Conservation (phyloP, 164 flowering plant species). For the Liriodendron chinense region DNA sequence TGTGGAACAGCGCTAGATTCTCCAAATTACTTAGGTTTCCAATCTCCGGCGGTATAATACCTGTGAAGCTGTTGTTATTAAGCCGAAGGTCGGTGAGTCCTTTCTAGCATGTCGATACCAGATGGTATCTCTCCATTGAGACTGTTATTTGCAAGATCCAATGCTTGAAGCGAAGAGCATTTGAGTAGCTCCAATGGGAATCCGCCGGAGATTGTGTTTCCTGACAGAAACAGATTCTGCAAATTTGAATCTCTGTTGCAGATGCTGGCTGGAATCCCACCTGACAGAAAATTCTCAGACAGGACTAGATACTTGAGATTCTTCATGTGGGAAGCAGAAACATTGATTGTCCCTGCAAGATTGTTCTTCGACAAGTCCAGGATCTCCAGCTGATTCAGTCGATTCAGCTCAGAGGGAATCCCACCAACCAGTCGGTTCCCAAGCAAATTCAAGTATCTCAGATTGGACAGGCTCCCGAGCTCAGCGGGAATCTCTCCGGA, state of each 20-base stretch:
- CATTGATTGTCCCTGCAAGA: conserved; percentile 54
- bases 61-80: conserved; percentile 79
- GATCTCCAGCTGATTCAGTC: conserved; percentile 41
- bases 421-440: conserved; percentile 68
- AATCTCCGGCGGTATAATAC: conserved; percentile 60
- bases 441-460: conserved; percentile 70
- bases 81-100: conserved; percentile 67
- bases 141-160: conserved; percentile 72
- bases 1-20: conserved; percentile 52
- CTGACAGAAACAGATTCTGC: conserved; percentile 44
- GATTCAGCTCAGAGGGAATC: conserved; percentile 60
- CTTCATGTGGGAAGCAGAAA: conserved; percentile 32
- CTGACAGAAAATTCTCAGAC: conserved; percentile 54
- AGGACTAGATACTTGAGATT: conserved; percentile 54
- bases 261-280: conserved; percentile 43
- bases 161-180: conserved; percentile 58
- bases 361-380: conserved; percentile 75
- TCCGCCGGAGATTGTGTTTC: conserved; percentile 55
- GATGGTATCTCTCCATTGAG: conserved; percentile 58
- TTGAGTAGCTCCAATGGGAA: conserved; percentile 53
- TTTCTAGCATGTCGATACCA: conserved; percentile 38
- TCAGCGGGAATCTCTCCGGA: conserved; percentile 71
- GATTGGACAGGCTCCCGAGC: conserved; percentile 39
- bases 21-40: conserved; percentile 67
- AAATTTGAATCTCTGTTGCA: conserved; percentile 50